Evolutionary conservation across 1,284 basidiomycete genomes (phyloP), one percentile per base, ranked within the genome.

Genomic region (Limonomyces culmigenus): DNA sequence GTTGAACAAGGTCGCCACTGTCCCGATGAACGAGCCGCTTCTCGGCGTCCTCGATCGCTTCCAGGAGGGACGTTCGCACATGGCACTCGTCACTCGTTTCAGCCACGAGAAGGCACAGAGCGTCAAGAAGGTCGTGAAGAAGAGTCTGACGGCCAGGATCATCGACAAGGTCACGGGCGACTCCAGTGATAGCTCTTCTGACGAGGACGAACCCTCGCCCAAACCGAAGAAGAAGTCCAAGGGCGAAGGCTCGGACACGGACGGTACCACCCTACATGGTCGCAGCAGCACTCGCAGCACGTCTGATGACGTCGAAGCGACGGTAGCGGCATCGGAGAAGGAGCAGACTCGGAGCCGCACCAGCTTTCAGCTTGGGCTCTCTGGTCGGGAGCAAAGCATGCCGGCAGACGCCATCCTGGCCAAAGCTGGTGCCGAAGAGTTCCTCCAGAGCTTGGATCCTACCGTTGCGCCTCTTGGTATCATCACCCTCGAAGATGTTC

Each of bases 401-500:
- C 84, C 81, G 34, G 78, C 77, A 32, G 85, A 86, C 57, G 86
- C 80, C 18, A 75, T 83, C 35, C 53, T 89, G 36, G 66, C 71
- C 3, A 71, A 77, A 46, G 67, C 70, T 43, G 67, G 67, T 34
- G 79, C 78, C 17, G 70, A 75, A 20, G 71, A 79, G 67, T 84
- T 87, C 55, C 58, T 86, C 48, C 74, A 79, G 58, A 68, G 66
- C 35, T 67, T 83, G 33, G 81, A 77, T 51, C 76, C 67, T 1
- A 69, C 74, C 19, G 63, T 81, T 20, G 76, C 73, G 63, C 87
- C 87, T 2, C 61, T 93, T 17, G 89, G 89, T 40, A 88, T 93
- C 50, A 92, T 93, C 44, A 93, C 89, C 1, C 65, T 93, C 2
- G 89, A 93, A 53, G 88, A 93, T 45, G 85, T 93, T 13, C 63